Percentiles rank a stretch among this genome's conserved stretches.
phyloP scores from a whole-genome alignment of 805 yeast genomes.

The Metschnikowia baotianmanensis region DNA sequence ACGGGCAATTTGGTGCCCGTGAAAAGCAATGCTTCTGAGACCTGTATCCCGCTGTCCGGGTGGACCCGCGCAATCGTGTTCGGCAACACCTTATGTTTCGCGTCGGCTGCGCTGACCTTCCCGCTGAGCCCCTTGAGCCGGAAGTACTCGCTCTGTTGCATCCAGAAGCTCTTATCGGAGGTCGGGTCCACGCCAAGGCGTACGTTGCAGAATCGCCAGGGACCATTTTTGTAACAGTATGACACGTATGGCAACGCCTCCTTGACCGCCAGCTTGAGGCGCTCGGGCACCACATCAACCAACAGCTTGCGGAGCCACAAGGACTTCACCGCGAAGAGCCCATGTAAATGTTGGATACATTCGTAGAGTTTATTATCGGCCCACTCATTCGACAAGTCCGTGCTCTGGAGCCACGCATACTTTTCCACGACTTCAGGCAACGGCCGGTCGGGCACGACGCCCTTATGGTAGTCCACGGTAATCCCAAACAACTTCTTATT shows the following conservation, averaged over 20 bases:
- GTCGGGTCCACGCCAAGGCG: slow-evolving; percentile 78
- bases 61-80: slow-evolving; percentile 21
- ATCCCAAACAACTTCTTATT: slow-evolving; percentile 53
- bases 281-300: slow-evolving; percentile 50
- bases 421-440: slow-evolving; percentile 45
- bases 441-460: slow-evolving; percentile 48
- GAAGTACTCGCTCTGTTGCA: slow-evolving; percentile 84
- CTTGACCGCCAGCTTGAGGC: slow-evolving; percentile 48
- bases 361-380: slow-evolving; percentile 34
- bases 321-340: slow-evolving; percentile 68
- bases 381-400: slow-evolving; percentile 38
- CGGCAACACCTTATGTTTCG: slow-evolving; percentile 24
- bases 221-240: slow-evolving; percentile 82
- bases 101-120: slow-evolving; percentile 8
- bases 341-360: slow-evolving; percentile 43
- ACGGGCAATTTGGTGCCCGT: slow-evolving; percentile 70
- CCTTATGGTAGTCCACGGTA: slow-evolving; percentile 46
- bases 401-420: slow-evolving; percentile 28
- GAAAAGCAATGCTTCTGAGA: slow-evolving; percentile 51
- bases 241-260: slow-evolving; percentile 84
- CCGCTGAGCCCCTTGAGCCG: slow-evolving; percentile 42
- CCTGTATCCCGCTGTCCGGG: slow-evolving; percentile 19
- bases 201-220: slow-evolving; percentile 89
- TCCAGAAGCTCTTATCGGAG: slow-evolving; percentile 49
- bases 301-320: slow-evolving; percentile 83